Conservation (phyloP, 2,329 filamentous ascomycete genomes). For the Aureobasidium vineae region DNA sequence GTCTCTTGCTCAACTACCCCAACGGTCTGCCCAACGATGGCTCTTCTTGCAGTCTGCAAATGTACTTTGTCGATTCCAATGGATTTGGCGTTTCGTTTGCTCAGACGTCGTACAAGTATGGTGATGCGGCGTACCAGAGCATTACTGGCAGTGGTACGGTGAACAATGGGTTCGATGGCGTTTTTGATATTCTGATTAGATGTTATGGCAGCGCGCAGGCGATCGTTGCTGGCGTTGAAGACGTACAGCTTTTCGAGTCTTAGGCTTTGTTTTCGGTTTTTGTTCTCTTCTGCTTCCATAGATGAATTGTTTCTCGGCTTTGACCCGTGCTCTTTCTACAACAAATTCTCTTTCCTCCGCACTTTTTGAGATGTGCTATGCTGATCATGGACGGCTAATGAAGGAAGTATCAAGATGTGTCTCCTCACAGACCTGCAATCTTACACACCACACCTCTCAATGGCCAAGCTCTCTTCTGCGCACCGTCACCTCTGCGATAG, state of each 20-base stretch:
- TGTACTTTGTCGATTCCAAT: constrained; percentile 22
- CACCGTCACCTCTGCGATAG: neutral
- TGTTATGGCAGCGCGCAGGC: constrained; percentile 15
- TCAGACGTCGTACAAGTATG: constrained; percentile 1
- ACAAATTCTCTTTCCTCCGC: neutral
- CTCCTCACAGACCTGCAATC: neutral
- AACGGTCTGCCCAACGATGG: constrained; percentile 8
- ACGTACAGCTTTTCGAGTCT: constrained; percentile 19
- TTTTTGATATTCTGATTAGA: constrained; percentile 16
- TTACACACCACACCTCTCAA: neutral
- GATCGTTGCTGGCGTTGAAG: constrained; percentile 21
- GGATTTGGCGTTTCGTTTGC: constrained; percentile 13
- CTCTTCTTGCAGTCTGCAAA: constrained; percentile 9
- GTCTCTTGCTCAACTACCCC: constrained; percentile 18
- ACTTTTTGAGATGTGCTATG: neutral
- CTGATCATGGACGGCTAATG: neutral
- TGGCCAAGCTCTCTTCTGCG: neutral
- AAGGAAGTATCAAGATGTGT: no score
- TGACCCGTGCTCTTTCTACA: neutral
- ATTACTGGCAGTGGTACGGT: constrained; percentile 6
- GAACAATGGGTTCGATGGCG: constrained; percentile 4
- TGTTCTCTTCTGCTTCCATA: neutral
- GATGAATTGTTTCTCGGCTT: neutral
- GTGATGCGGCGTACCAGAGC: constrained; percentile 21
- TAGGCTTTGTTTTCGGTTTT: neutral